phyloP scores from a whole-genome alignment of 2,329 filamentous ascomycete species.

The Ophiostoma sp. region DNA sequence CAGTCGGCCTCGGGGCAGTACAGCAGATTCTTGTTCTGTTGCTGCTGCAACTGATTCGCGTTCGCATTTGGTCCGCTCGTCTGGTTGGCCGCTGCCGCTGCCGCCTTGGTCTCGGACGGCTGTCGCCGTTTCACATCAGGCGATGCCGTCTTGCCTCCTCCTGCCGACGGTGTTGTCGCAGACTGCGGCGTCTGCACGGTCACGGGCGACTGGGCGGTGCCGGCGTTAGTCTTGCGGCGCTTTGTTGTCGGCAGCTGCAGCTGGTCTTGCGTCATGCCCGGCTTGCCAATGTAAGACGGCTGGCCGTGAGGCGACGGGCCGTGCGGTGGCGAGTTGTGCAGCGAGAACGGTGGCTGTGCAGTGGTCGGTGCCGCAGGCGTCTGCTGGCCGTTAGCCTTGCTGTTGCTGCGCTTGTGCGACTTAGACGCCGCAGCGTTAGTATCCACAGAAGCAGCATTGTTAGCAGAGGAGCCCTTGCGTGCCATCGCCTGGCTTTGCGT shows the following conservation, averaged over 20 bases:
- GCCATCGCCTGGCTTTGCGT: constrained; percentile 32
- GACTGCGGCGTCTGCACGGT: constrained; percentile 36
- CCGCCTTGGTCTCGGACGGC: constrained; percentile 28
- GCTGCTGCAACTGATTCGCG: constrained; percentile 5
- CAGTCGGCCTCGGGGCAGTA: constrained; percentile 52
- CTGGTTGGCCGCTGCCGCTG: constrained; percentile 14
- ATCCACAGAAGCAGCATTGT: neutral
- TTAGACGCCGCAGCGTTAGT: constrained; percentile 31
- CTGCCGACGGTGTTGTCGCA: constrained; percentile 37
- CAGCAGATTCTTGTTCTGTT: constrained; percentile 40
- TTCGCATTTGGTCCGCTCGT: constrained; percentile 28
- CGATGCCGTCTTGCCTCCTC: constrained; percentile 37
- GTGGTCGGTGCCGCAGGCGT: constrained; percentile 54
- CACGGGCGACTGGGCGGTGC: constrained; percentile 36
- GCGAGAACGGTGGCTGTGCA: constrained; percentile 51
- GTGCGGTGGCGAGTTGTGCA: constrained; percentile 35
- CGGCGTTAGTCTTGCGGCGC: constrained; percentile 46
- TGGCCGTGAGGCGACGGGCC: constrained; percentile 55
- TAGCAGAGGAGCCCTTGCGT: constrained; percentile 41
- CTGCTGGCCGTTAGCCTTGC: constrained; percentile 43
- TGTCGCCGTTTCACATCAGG: constrained; percentile 42
- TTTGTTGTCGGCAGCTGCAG: constrained; percentile 53
- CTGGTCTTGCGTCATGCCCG: constrained; percentile 48
- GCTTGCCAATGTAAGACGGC: constrained; percentile 50
- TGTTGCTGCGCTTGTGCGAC: constrained; percentile 41